Evolutionary conservation across 768 basidiomycete genomes (phyloP), one percentile per base, ranked within the genome.

Genomic region (Calocybe gangraenosa): DNA sequence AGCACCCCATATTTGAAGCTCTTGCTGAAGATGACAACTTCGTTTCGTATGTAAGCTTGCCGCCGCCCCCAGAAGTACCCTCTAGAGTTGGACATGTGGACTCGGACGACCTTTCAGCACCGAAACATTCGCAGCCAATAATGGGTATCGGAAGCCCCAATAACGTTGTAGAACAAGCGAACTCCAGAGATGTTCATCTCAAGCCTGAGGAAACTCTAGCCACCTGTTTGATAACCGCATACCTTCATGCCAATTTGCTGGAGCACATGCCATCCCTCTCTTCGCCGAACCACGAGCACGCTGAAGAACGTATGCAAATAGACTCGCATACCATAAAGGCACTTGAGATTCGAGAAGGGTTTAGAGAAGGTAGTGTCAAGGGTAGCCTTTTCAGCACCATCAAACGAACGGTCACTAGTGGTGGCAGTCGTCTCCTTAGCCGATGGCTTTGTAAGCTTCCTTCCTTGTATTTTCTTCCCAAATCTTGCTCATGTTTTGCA

Each of bases 301-400:
- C 61, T 13, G 58, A 69, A 20, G 67, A 71, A 19, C 73, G 82
- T n/a, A 90, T 94, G 88, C 85, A 91, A 53, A 89, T 94, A 45
- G 92, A 94, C 58, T 76, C 86, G 3, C 83, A 92, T 59, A 92
- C 92, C 1, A 84, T 92, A 63, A 84, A 86, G 59, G 84, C 86
- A n/a, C 76, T 93, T 36, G 92, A 94, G 62, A 84, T 94, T 42
- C 74, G 81, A 18, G 88, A 92, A 66, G 76, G 74, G 22, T 73
- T 80, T 20, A 70, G 80, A 22, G 89, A 92, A 55, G 87, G 87
- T 0, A 82, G 87, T 0, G 61, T 67, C 9, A 78, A 75, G 45
- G 92, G 92, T 3, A 90, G 83, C 55, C 70, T 94, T 44, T 56
- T 92, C 23, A 84, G 79, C 53, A 77, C 76, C 23, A 71, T 92